Evolutionary conservation across 352 stramenopile species (phyloP), one percentile per base, ranked within the genome.

Genomic region (Blastocystis sp.): DNA sequence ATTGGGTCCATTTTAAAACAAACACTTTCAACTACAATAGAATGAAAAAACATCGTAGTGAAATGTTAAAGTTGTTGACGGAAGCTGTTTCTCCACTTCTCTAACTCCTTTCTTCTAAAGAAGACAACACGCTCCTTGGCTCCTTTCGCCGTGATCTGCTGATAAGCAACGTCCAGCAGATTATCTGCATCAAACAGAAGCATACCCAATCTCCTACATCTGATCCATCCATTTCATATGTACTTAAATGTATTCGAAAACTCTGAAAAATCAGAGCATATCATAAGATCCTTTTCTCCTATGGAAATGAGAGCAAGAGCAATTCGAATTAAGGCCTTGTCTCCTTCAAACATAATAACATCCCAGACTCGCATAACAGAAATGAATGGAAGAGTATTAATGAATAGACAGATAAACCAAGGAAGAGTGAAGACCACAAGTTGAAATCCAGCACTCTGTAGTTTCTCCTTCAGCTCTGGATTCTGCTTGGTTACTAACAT

Each of bases 351-450:
- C 27, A 86, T 75, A 37, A 86, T 77, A 9, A 86, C 75, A 27
- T 86, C 75, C 75, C 75, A 86, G 6, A 86, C 39, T 24, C 75
- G 32, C 49, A 86, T 80, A 35, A 75, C 75, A 4, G 75, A 73
- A 46, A 57, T 75, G 37, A 86, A 75, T 7, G 75, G 75, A 29
- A 86, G 57, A 16, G 75, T 86, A 51, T 86, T 86, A 16, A 86
- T 75, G 61, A 75, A 86, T 2, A 86, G 61, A 32, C 75, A 86
- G 42, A 86, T 86, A 51, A 86, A 86, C 75, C 75, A 86, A 29
- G 57, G 75, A 6, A 86, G 39, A 24, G 75, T 86, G 75, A 86
- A 86, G 52, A 86, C 52, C 12, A 35, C 27, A 12, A 86, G 16
- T 24, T 49, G 14, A 42, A 80, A 86, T 19, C 75, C 75, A 14